Percentiles rank a stretch among this genome's conserved stretches.
phyloP scores from a whole-genome alignment of 495 filamentous ascomycete species.

The Choiromyces venosus region DNA sequence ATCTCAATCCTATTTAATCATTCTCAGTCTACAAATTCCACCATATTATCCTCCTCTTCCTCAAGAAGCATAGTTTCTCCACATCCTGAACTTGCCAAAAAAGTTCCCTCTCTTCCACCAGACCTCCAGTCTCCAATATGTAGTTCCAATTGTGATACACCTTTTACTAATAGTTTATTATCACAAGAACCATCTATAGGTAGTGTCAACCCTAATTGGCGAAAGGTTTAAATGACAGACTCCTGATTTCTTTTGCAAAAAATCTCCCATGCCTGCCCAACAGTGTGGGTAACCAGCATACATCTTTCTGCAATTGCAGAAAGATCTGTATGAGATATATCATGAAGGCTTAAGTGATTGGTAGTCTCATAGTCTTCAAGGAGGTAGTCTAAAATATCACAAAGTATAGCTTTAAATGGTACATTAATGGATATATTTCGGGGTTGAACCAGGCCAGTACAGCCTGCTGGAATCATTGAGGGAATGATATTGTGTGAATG shows the following conservation, averaged over 20 bases:
- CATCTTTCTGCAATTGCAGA: conserved; percentile 6
- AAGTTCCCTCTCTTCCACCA: too few relatives aligned
- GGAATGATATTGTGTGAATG: conserved; percentile 8
- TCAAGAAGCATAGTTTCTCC: too few relatives aligned
- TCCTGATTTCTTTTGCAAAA: conserved; percentile 6
- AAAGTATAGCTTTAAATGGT: conserved; percentile 3
- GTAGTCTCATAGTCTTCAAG: background rate
- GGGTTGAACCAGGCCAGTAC: conserved; percentile 1
- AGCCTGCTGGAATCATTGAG: background rate
- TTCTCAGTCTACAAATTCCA: too few relatives aligned
- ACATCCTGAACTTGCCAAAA: too few relatives aligned
- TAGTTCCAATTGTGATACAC: conserved; percentile 1
- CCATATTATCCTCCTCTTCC: too few relatives aligned
- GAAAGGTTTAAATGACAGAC: conserved; percentile 11
- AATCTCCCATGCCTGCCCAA: conserved; percentile 9
- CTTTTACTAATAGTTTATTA: conserved; percentile 13
- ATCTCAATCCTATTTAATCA: too few relatives aligned
- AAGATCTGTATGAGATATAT: background rate
- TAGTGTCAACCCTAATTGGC: conserved; percentile 10
- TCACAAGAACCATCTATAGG: conserved; percentile 19
- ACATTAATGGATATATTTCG: conserved; percentile 12
- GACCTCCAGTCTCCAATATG: conserved; percentile 6
- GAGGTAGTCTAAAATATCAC: conserved; percentile 9
- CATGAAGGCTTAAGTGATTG: background rate
- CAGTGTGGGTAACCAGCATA: conserved; percentile 3